These are phyloP conservation scores for Apophysomyces variabilis DNA, from an alignment of 371 early-diverging fungal species.

Conservation along the genomic window DNA sequence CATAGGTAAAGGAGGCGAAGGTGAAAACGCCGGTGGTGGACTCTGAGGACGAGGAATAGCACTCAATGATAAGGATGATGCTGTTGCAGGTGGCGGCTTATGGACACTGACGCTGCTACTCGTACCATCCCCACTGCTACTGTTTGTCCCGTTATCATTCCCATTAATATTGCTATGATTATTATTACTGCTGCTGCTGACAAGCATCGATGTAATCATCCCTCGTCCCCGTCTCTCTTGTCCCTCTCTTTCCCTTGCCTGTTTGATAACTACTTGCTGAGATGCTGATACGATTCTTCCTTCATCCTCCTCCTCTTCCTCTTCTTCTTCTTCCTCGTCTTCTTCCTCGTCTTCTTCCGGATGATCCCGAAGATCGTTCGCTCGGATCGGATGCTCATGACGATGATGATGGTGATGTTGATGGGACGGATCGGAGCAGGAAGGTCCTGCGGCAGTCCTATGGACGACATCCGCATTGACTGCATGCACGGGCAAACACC, in stretches of 20 bases:
- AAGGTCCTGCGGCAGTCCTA: background rate
- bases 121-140: no score
- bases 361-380: no score
- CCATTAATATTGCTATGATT: no score
- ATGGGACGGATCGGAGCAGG: background rate
- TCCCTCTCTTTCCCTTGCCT: background rate
- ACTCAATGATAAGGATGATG: no score
- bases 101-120: no score
- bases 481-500: slow-evolving; percentile 9
- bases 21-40: slow-evolving; percentile 39
- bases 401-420: background rate
- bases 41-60: slow-evolving; percentile 17
- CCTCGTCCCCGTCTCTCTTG: background rate
- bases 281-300: background rate
- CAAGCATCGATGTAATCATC: no score
- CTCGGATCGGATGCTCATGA: no score
- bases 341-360: background rate
- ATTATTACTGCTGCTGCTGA: no score
- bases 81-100: no score
- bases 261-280: background rate
- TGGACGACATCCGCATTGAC: slow-evolving; percentile 1
- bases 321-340: slow-evolving; percentile 14
- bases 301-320: slow-evolving; percentile 2
- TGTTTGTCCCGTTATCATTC: no score
- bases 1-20: slow-evolving; percentile 13